Evolutionary conservation across 148 eudicot species (phyloP).

Genomic region (Vaccinium corymbosum): DNA sequence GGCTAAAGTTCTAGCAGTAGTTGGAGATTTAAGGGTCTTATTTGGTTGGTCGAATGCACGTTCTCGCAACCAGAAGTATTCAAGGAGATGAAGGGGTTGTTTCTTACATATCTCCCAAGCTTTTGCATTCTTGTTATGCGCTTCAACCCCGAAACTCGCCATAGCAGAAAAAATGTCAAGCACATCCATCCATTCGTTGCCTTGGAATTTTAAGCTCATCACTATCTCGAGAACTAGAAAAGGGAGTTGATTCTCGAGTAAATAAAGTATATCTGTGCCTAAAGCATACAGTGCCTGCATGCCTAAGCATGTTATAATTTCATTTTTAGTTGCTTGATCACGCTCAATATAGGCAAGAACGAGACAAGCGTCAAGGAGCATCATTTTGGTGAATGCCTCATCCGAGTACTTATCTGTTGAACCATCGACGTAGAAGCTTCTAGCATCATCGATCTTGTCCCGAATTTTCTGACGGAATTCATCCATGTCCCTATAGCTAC

Average conservation of each 20-base stretch:
- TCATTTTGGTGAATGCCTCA: not conserved
- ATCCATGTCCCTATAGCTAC: not conserved
- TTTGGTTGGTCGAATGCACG: not conserved
- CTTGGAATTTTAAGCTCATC: not conserved
- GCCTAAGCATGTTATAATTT: not conserved
- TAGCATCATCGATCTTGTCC: not conserved
- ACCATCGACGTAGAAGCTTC: not conserved
- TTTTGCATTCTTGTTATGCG: not conserved
- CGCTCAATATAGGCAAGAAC: not conserved
- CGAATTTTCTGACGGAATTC: not conserved
- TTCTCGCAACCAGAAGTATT: not conserved
- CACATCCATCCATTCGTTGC: not conserved
- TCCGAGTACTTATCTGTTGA: not conserved
- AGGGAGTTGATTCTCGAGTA: constrained; percentile 9
- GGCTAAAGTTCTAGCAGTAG: too few species aligned
- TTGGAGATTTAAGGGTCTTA: too few species aligned
- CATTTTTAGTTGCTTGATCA: fast-evolving
- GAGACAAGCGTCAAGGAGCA: not conserved
- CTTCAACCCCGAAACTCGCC: not conserved
- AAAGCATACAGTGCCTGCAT: not conserved
- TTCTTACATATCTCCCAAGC: not conserved
- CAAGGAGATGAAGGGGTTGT: constrained; percentile 5
- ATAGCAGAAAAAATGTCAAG: not conserved
- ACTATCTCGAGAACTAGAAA: not conserved
- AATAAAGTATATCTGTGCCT: not conserved